A percentile compares a stretch with the other conserved stretches of the same genome.
Evolutionary conservation across 1,139 yeast genomes (phyloP).

Genomic region (Entelexis paramagnoliae): DNA sequence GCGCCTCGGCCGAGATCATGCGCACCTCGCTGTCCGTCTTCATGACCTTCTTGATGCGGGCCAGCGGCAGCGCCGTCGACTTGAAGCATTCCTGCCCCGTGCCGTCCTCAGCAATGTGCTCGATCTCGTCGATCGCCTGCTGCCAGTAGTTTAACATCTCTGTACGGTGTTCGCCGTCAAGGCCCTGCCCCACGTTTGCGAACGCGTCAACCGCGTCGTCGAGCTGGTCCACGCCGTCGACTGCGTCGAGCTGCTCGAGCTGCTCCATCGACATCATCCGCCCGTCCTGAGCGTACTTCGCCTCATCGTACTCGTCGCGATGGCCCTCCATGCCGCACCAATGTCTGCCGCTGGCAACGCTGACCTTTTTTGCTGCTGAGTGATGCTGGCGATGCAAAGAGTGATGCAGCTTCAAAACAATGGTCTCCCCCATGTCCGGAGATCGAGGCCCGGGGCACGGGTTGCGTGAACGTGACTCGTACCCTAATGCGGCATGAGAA

Average conservation of each 20-base stretch:
- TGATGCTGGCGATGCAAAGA: not conserved
- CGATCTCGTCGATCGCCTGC: conserved; percentile 81
- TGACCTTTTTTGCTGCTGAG: not conserved
- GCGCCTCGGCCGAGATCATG: conserved; percentile 98
- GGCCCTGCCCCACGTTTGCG: conserved; percentile 88
- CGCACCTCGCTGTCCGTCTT: conserved; percentile 95
- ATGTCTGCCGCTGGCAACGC: not conserved
- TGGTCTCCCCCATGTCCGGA: not conserved
- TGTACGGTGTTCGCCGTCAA: conserved; percentile 70
- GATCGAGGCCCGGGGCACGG: conserved; percentile 1
- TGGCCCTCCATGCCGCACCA: not conserved
- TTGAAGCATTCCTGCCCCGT: conserved; percentile 59
- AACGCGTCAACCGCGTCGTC: conserved; percentile 53
- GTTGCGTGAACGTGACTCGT: conserved; percentile 2
- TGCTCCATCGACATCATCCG: conserved; percentile 4
- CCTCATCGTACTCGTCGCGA: conserved; percentile 1
- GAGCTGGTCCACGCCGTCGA: conserved; percentile 17
- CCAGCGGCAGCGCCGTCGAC: conserved; percentile 86
- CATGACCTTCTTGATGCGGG: conserved; percentile 92
- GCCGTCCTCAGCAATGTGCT: conserved; percentile 37
- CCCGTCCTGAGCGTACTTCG: conserved; percentile 5
- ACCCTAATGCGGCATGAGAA: not conserved
- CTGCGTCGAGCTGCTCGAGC: conserved; percentile 7
- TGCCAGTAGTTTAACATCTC: conserved; percentile 97
- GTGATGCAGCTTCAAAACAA: conserved; percentile 2